Base-by-base conservation (phyloP, 164 flowering plant species). In the Paratinospora sagittata region DNA sequence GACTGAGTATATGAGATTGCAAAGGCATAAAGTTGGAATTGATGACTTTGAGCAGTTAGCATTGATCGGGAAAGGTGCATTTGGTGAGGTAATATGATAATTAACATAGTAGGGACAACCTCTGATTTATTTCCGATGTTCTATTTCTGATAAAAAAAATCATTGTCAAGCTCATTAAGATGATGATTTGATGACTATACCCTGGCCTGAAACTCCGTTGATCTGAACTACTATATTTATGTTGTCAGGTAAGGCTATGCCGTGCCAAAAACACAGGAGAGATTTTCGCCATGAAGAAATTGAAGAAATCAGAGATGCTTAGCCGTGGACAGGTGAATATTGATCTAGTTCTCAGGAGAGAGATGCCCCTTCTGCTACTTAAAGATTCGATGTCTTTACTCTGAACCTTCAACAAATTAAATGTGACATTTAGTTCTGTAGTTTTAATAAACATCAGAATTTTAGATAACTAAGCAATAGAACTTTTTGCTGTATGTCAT, bases 291-390 rank as follows among this genome's bases (percentile, higher is more conserved):
- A 83, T 92, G 92, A 92, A 89, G 87, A 92, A 90, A 73, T 76
- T 92, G 84, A 92, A 89, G 84, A 92, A 92, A 78, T 90, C 96
- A 68, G 97, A 92, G 43, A 92, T 92, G 97, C 96, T 92, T 75
- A 92, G 89, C 75, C 89, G 96, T 69, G 97, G 97, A 67, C 97
- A 92, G 96, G 97, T 92, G 78, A 67, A 75, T 30, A 4, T 11
- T 27, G 24, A 19, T 27, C 52, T 23, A 43, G 19, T 14, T n/a
- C 36, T 10, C 34, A 43, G 3, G 41, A 17, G 21, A 30, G 14
- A 2, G 19, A 19, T n/a, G 24, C 61, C 8, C 9, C 61, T 55
- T n/a, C 4, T 55, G 61, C 61, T 55, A n/a, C 61, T n/a, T 6
- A 55, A 55, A 55, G 7, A 21, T 55, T n/a, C 61, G 34, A 30